Percentiles rank a stretch among this genome's conserved stretches.
Conservation (phyloP, 495 filamentous ascomycete species). For the Neurospora sp. region DNA sequence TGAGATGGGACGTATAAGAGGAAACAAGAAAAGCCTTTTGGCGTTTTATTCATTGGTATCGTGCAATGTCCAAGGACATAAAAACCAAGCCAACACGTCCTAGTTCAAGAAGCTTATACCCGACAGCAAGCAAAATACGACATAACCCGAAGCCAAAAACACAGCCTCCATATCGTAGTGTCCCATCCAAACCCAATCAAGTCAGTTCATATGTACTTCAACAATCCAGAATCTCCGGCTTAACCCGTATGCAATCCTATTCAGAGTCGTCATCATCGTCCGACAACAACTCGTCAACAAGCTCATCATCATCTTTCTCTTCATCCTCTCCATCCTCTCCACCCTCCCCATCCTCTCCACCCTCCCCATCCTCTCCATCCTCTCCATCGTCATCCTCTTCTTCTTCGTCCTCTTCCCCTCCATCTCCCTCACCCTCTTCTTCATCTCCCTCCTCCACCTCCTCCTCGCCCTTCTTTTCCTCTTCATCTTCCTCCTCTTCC, state of each 20-base stretch:
- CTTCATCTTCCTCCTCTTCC: constrained; percentile 11
- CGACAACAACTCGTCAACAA: constrained; percentile 36
- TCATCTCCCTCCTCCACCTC: constrained; percentile 4
- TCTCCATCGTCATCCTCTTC: background rate
- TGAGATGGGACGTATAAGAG: background rate
- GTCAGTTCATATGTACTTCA: background rate
- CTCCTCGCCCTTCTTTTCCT: background rate
- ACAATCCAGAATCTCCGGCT: background rate
- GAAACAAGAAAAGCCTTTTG: background rate
- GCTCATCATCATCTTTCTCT: constrained; percentile 10
- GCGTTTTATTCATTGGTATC: background rate
- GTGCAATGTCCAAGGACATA: background rate
- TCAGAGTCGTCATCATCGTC: constrained; percentile 20
- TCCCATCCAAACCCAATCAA: background rate
- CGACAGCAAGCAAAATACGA: background rate
- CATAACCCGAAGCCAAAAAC: background rate
- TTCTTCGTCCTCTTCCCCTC: background rate
- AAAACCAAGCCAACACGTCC: background rate
- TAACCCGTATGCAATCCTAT: background rate
- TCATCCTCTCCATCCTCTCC: constrained; percentile 10
- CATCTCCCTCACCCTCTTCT: background rate
- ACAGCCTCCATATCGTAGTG: background rate
- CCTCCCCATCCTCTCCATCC: constrained; percentile 4
- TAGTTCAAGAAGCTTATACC: background rate
- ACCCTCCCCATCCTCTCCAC: constrained; percentile 1